Percentiles rank a stretch among this genome's conserved stretches.
phyloP scores from a whole-genome alignment of 2,329 filamentous ascomycete species.

The Cladobotryum protrusum region DNA sequence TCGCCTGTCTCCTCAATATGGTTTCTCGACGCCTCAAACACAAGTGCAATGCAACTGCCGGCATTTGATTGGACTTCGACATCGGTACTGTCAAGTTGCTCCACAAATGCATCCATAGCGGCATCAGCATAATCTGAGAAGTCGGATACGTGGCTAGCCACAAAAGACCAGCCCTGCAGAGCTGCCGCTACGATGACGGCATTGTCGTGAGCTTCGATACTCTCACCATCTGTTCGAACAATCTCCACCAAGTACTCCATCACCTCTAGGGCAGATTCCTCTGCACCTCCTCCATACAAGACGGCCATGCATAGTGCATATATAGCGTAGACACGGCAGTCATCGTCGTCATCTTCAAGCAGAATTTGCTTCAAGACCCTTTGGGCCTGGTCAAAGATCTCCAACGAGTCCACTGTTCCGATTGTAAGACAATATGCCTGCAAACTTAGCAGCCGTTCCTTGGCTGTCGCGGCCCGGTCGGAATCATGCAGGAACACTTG shows the following conservation, averaged over 20 bases:
- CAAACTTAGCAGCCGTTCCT: constrained; percentile 64
- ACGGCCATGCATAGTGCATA: constrained; percentile 65
- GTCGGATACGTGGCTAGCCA: constrained; percentile 72
- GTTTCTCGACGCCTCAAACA: constrained; percentile 64
- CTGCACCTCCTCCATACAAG: constrained; percentile 68
- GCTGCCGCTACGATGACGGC: constrained; percentile 66
- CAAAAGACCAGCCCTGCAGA: constrained; percentile 71
- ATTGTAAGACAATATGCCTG: constrained; percentile 67
- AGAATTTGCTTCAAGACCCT: constrained; percentile 30
- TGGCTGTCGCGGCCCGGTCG: constrained; percentile 59
- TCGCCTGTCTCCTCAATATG: constrained; percentile 45
- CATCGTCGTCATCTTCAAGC: constrained; percentile 54
- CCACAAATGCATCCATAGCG: constrained; percentile 73
- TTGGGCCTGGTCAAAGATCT: constrained; percentile 26
- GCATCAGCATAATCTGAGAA: constrained; percentile 63
- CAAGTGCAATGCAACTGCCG: constrained; percentile 72
- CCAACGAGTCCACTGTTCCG: constrained; percentile 56
- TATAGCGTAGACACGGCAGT: constrained; percentile 63
- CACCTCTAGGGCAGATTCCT: constrained; percentile 61
- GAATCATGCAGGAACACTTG: constrained; percentile 67
- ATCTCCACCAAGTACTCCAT: constrained; percentile 74
- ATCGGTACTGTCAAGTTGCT: constrained; percentile 74
- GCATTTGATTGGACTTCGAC: constrained; percentile 69
- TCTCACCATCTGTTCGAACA: constrained; percentile 70
- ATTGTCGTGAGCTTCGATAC: constrained; percentile 65